Evolutionary conservation across 768 basidiomycete species (phyloP).

Genomic region (Termitomyces sp.): DNA sequence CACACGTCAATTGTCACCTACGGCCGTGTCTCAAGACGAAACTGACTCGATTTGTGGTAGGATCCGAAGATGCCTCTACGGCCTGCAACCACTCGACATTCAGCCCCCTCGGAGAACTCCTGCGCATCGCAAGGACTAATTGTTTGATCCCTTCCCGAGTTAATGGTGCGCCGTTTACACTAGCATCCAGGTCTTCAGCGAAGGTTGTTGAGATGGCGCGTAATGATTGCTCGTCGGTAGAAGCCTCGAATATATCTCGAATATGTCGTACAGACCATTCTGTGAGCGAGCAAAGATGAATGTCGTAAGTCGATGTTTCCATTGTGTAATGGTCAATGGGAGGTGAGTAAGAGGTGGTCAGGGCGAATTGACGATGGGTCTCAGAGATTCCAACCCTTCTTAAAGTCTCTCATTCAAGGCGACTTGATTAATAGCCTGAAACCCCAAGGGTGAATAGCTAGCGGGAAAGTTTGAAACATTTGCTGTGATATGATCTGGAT

Average conservation of each 20-base stretch:
- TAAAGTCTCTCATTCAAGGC: constrained; percentile 17
- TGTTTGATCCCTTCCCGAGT: constrained; percentile 36
- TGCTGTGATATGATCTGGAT: constrained; percentile 14
- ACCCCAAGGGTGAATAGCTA: constrained; percentile 14
- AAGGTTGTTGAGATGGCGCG: constrained; percentile 46
- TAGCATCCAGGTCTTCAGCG: constrained; percentile 34
- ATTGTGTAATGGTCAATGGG: constrained; percentile 6
- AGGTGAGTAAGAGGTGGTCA: neutral
- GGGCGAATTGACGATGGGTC: neutral
- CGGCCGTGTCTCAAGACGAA: constrained; percentile 1
- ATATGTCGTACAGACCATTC: constrained; percentile 52
- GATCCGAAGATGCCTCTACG: constrained; percentile 41
- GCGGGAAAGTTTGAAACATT: constrained; percentile 13
- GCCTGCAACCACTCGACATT: constrained; percentile 47
- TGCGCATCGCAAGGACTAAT: constrained; percentile 41
- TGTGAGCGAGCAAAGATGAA: constrained; percentile 37
- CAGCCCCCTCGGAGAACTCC: constrained; percentile 34
- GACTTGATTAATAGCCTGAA: constrained; percentile 18
- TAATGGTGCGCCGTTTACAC: constrained; percentile 42
- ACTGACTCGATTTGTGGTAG: constrained; percentile 39
- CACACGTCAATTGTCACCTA: neutral
- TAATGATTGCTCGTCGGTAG: constrained; percentile 37
- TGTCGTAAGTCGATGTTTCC: constrained; percentile 10
- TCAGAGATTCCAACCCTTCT: constrained; percentile 4
- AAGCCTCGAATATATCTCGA: constrained; percentile 46